phyloP scores from a whole-genome alignment of 2,329 filamentous ascomycete species.

The Lasiodiplodia citricola region DNA sequence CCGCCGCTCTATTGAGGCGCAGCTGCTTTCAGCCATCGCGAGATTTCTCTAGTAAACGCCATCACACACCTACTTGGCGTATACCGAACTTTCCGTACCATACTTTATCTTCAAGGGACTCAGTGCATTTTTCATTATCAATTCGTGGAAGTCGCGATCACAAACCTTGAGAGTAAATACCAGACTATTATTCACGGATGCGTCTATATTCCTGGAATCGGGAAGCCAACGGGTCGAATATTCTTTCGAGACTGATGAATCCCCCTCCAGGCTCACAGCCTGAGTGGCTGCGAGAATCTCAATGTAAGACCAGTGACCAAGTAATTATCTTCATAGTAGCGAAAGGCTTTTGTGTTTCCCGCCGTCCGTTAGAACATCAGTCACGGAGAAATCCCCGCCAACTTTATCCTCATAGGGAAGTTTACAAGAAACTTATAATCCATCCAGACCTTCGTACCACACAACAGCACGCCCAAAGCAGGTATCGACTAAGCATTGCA shows the following conservation, averaged over 20 bases:
- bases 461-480: no score
- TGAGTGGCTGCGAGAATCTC: background rate
- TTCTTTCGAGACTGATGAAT: background rate
- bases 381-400: no score
- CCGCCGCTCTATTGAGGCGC: background rate
- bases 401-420: background rate
- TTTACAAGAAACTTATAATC: background rate
- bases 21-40: background rate
- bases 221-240: background rate
- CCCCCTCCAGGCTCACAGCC: background rate
- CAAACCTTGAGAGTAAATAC: background rate
- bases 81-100: background rate
- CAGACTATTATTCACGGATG: no score
- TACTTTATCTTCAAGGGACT: background rate
- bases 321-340: background rate
- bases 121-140: background rate
- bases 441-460: background rate
- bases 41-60: background rate
- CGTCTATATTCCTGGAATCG: background rate
- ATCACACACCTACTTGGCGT: background rate
- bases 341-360: background rate
- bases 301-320: background rate
- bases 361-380: background rate
- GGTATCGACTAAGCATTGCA: no score
- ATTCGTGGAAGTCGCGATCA: background rate